phyloP scores from a whole-genome alignment of 140 eudicot genomes.

The Senecio squalidus region DNA sequence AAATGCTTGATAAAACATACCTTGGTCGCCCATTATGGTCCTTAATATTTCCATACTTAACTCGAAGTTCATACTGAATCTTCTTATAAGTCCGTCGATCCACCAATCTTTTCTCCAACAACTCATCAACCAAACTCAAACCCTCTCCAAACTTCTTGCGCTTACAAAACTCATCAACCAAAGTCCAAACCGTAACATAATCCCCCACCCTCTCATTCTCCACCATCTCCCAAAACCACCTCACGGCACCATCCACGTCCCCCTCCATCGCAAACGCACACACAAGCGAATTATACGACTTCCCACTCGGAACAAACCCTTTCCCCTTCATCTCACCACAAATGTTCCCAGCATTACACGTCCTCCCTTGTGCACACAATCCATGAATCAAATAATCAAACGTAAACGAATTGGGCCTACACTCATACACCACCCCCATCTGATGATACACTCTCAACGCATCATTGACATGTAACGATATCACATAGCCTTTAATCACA shows the following conservation, averaged over 20 bases:
- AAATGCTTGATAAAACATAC: neutral
- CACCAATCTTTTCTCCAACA: conserved; percentile 46
- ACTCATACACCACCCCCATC: conserved; percentile 72
- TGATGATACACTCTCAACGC: conserved; percentile 88
- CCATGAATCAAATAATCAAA: conserved; percentile 86
- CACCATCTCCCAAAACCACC: conserved; percentile 74
- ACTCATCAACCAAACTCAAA: conserved; percentile 41
- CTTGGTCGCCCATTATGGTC: conserved; percentile 7
- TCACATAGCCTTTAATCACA: conserved; percentile 87
- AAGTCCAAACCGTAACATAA: conserved; percentile 64
- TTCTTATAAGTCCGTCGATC: conserved; percentile 35
- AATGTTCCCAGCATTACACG: conserved; percentile 68
- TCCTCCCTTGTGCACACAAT: conserved; percentile 81
- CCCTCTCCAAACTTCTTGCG: conserved; percentile 42
- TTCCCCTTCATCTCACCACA: conserved; percentile 64
- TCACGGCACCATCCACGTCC: conserved; percentile 55
- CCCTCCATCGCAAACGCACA: conserved; percentile 74
- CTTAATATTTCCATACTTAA: conserved; percentile 21
- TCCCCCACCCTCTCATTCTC: conserved; percentile 43
- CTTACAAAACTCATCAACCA: conserved; percentile 63
- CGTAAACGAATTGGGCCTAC: conserved; percentile 59
- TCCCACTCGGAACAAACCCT: conserved; percentile 74
- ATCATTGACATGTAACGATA: conserved; percentile 75
- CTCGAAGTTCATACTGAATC: conserved; percentile 51
- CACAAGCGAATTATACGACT: conserved; percentile 84